A percentile compares a stretch with the other conserved stretches of the same genome.
Evolutionary conservation across 1,139 yeast genomes (phyloP).

Genomic region (Geotrichum aggregatum): DNA sequence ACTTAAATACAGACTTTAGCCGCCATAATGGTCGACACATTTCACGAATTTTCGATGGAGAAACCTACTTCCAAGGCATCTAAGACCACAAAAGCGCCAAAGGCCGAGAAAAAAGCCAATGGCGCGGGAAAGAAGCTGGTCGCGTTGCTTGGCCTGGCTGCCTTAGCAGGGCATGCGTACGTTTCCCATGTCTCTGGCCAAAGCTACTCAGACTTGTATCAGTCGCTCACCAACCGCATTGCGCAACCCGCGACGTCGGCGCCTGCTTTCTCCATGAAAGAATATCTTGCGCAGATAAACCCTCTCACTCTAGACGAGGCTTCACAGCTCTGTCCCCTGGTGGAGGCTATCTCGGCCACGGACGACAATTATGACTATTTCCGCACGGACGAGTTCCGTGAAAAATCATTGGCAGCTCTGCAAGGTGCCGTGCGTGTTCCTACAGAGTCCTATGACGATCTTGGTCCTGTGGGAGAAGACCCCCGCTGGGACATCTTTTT

Average conservation of each 20-base stretch:
- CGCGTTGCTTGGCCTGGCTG: not conserved
- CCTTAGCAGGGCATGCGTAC: not conserved
- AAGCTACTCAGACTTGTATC: not conserved
- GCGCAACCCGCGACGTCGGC: too few species aligned
- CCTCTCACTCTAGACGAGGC: constrained; percentile 3
- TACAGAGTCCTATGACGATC: constrained; percentile 57
- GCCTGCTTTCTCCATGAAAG: not conserved
- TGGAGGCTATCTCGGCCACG: not conserved
- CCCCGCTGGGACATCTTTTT: constrained; percentile 44
- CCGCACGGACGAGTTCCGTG: constrained; percentile 15
- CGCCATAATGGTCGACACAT: not conserved
- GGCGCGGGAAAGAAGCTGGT: not conserved
- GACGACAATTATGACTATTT: constrained; percentile 12
- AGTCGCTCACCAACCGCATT: not conserved
- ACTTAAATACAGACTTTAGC: too few species aligned
- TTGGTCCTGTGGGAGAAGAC: constrained; percentile 42
- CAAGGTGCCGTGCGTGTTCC: constrained; percentile 55
- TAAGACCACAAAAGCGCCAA: too few species aligned
- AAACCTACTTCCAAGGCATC: not conserved
- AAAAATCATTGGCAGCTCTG: constrained; percentile 8
- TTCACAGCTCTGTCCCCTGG: not conserved
- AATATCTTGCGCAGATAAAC: not conserved
- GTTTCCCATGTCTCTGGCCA: not conserved
- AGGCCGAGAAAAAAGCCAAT: too few species aligned
- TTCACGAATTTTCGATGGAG: not conserved